A percentile compares a stretch with the other conserved stretches of the same genome.
phyloP scores from a whole-genome alignment of 345 rosid species.

The Zanthoxylum bungeanum region DNA sequence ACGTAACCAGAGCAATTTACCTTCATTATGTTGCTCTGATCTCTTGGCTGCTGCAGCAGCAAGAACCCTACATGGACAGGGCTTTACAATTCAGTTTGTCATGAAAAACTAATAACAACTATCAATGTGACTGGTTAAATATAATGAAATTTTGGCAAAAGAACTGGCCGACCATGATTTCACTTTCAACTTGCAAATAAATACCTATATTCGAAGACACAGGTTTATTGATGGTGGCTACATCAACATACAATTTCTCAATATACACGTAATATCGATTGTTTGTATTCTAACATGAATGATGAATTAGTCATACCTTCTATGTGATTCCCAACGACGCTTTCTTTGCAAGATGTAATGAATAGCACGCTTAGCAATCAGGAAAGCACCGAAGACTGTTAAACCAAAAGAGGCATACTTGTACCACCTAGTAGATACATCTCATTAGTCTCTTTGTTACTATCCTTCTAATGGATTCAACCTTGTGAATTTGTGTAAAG shows the following conservation, averaged over 20 bases:
- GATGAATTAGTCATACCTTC: conserved; percentile 37
- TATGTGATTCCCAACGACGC: conserved; percentile 43
- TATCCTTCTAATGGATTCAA: conserved; percentile 1
- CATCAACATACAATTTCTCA: neutral
- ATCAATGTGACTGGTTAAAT: neutral
- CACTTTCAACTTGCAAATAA: neutral
- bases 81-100: conserved; percentile 18
- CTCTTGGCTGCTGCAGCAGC: conserved; percentile 87
- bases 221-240: neutral
- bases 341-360: conserved; percentile 57
- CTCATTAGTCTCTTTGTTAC: conserved; percentile 10
- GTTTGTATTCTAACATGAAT: too few relatives aligned
- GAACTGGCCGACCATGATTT: neutral
- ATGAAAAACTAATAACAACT: conserved; percentile 4
- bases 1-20: conserved; percentile 30
- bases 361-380: conserved; percentile 57
- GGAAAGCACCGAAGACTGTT: conserved; percentile 58
- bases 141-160: neutral
- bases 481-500: neutral
- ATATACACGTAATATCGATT: too few relatives aligned
- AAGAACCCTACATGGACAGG: conserved; percentile 64
- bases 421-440: conserved; percentile 55
- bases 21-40: conserved; percentile 57
- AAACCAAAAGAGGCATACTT: conserved; percentile 68
- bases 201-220: neutral